phyloP scores from a whole-genome alignment of 2,329 filamentous ascomycete genomes.

The Purpureocillium lavendulum region DNA sequence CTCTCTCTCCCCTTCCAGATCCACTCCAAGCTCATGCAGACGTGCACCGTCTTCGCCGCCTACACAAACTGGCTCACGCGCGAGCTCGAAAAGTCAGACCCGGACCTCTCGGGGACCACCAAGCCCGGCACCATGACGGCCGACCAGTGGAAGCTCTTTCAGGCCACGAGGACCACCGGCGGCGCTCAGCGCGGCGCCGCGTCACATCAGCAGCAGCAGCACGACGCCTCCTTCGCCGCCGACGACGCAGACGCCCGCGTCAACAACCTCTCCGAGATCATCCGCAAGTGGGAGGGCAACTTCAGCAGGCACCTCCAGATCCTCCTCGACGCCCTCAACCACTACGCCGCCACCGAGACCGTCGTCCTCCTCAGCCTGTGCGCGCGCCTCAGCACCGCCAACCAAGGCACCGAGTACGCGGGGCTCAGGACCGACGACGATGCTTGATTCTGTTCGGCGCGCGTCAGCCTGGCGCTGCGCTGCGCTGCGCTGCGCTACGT shows the following conservation, averaged over 20 bases:
- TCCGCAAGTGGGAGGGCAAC: constrained; percentile 87
- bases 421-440: constrained; percentile 54
- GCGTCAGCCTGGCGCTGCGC: too few relatives aligned
- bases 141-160: constrained; percentile 53
- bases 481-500: too few relatives aligned
- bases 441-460: constrained; percentile 5
- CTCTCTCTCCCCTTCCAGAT: constrained; percentile 59
- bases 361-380: constrained; percentile 87
- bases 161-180: constrained; percentile 38
- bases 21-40: constrained; percentile 93
- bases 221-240: constrained; percentile 12
- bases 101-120: constrained; percentile 58
- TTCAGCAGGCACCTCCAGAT: constrained; percentile 91
- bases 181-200: constrained; percentile 15
- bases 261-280: constrained; percentile 73
- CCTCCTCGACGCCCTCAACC: constrained; percentile 87
- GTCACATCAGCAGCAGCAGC: constrained; percentile 3
- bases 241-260: constrained; percentile 43
- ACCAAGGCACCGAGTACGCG: constrained; percentile 62
- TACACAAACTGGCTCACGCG: constrained; percentile 83
- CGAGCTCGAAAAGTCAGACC: constrained; percentile 76
- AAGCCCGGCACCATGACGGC: constrained; percentile 52
- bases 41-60: constrained; percentile 86
- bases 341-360: constrained; percentile 95
- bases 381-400: constrained; percentile 71